Percentiles rank a stretch among this genome's conserved stretches.
Conservation (phyloP, 257 asterid genomes). For the Fraxinus quadrangulata region DNA sequence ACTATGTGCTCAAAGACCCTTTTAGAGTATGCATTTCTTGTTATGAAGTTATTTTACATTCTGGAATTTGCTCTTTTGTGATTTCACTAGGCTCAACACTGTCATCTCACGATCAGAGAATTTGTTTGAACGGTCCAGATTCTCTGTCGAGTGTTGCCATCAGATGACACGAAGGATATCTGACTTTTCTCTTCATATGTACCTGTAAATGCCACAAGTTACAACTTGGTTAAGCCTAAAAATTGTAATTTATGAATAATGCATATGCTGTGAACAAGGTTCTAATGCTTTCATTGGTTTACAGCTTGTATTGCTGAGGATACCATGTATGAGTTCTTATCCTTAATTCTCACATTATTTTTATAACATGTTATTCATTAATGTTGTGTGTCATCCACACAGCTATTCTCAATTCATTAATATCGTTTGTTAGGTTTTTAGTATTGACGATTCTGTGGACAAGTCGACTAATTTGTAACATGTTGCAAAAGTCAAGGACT, state of each 20-base stretch:
- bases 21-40: conserved; percentile 4
- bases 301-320: conserved; percentile 31
- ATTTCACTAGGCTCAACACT: background rate
- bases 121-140: background rate
- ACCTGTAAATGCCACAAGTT: background rate
- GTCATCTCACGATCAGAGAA: background rate
- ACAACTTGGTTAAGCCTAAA: background rate
- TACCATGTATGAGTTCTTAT: conserved; percentile 40
- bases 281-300: conserved; percentile 25
- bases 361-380: background rate
- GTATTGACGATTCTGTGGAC: too few species aligned
- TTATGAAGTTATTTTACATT: background rate
- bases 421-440: too few species aligned
- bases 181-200: background rate
- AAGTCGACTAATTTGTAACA: too few species aligned
- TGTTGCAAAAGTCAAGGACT: too few species aligned
- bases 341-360: conserved; percentile 25
- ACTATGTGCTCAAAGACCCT: conserved; percentile 13
- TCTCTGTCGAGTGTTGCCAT: background rate
- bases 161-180: background rate
- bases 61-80: background rate
- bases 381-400: too few species aligned
- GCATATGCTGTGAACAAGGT: conserved; percentile 13
- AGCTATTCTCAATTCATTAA: too few species aligned
- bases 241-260: background rate